Evolutionary conservation across 352 stramenopile genomes (phyloP).

Genomic region (Globisporangium spinosum): DNA sequence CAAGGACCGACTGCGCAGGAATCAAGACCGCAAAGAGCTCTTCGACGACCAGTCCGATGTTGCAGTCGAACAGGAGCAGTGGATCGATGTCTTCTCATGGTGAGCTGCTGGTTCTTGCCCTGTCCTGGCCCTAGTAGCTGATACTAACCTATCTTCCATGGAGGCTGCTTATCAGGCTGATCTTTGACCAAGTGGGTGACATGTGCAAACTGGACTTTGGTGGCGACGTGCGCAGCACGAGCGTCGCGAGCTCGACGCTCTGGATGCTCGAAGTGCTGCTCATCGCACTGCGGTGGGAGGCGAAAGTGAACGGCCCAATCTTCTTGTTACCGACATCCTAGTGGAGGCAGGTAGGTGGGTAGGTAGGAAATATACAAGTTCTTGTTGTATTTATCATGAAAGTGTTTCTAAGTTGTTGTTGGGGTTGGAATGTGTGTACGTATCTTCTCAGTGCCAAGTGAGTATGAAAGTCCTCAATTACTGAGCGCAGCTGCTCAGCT

Average conservation of each 20-base stretch:
- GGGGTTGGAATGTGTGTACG: background rate
- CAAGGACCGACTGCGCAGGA: conserved; percentile 16
- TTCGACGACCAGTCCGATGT: background rate
- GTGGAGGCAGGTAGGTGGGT: background rate
- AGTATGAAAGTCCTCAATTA: background rate
- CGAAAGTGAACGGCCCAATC: conserved; percentile 39
- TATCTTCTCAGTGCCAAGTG: background rate
- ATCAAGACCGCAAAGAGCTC: background rate
- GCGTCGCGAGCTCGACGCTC: conserved; percentile 34
- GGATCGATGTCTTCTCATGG: conserved; percentile 5
- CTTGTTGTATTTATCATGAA: background rate
- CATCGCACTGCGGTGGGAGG: conserved; percentile 57
- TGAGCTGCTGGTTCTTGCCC: background rate
- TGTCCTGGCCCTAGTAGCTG: background rate
- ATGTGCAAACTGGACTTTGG: conserved; percentile 44
- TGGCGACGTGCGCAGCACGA: conserved; percentile 38
- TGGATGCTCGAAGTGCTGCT: conserved; percentile 70
- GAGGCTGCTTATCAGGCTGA: conserved; percentile 25
- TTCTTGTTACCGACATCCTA: conserved; percentile 21
- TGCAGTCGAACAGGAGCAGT: background rate
- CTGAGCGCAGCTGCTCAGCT: background rate
- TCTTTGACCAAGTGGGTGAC: conserved; percentile 37
- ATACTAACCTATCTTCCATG: background rate
- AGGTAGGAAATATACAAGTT: background rate
- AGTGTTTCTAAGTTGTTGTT: background rate